Base-by-base conservation (phyloP, 768 basidiomycete species). In the Tremella fuciformis region DNA sequence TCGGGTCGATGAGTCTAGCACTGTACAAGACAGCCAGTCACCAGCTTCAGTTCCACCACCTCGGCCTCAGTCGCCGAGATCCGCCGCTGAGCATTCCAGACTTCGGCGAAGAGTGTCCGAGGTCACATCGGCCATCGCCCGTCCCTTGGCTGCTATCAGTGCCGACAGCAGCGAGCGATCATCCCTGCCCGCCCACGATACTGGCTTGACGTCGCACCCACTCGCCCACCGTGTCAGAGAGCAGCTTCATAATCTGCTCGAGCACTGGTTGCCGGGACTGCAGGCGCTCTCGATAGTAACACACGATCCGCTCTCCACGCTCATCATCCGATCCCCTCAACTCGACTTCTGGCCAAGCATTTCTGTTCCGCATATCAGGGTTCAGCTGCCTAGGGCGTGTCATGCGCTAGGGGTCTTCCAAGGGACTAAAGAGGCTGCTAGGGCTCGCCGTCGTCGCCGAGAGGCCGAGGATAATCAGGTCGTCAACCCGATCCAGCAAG, bases 321-420 rank as follows among this genome's bases (percentile, higher is more conserved):
- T 69, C 11, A 60, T 67, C 22, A 54, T 65, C 18, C 60, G 65
- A 8, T 48, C 67, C 8, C 70, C 70, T 13, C 13, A 50, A 15
- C 39, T 68, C n/a, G 63, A 68, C 34, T 64, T 71, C 13, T 71
- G 66, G 67, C 54, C 54, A 6, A 57, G 59, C 16, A 51, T 63
- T 2, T 22, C 62, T 8, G 57, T 71, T 15, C 58, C 64, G 18
- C 66, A 69, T 40, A 67, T 69, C 37, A 47, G 70, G 22, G 63
- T 72, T n/a, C 65, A 67, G 44, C 58, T 72, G 3, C 70, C 70
- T 13, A 34, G 65, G 15, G 62, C 55, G 2, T 50, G 57, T 21
- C 64, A 62, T 53, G 50, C 65, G 19, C 52, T 72, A 13, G 63
- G 63, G 2, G 51, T 72, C 6, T 67, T 72, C 65, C 66, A 67